phyloP scores from a whole-genome alignment of 805 yeast genomes.

The Wickerhamiella vanderwaltii region DNA sequence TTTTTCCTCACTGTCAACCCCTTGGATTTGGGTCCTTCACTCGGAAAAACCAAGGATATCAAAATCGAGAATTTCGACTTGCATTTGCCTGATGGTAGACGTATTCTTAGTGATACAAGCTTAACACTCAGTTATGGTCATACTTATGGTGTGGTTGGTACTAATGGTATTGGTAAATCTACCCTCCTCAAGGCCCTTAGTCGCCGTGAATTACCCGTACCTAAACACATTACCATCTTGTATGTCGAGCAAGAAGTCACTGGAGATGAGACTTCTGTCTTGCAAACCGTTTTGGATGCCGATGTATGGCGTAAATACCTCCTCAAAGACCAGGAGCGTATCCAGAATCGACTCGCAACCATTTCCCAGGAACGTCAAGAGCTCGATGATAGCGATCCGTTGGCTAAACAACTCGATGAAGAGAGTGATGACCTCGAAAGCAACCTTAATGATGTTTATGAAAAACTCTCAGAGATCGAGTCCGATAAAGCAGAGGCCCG shows the following conservation, averaged over 20 bases:
- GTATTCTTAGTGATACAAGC: constrained; percentile 80
- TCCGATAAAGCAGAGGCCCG: constrained; percentile 94
- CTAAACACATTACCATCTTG: constrained; percentile 87
- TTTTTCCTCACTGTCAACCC: constrained; percentile 95
- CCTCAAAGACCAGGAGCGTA: constrained; percentile 51
- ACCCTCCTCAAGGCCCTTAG: constrained; percentile 83
- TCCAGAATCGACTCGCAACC: constrained; percentile 58
- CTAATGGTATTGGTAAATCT: constrained; percentile 99
- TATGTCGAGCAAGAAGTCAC: constrained; percentile 96
- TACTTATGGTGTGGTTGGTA: constrained; percentile 95
- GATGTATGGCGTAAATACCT: constrained; percentile 97
- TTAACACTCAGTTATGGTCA: constrained; percentile 82
- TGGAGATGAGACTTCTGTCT: constrained; percentile 84
- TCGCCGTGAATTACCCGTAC: constrained; percentile 85
- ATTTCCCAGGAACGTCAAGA: constrained; percentile 57
- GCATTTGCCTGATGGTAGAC: constrained; percentile 89
- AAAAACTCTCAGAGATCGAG: constrained; percentile 83
- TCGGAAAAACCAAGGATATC: constrained; percentile 91
- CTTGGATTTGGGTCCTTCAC: constrained; percentile 52
- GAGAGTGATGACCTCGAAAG: constrained; percentile 79
- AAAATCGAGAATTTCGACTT: constrained; percentile 86
- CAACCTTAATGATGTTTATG: constrained; percentile 66
- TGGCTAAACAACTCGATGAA: constrained; percentile 66
- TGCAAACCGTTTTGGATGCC: constrained; percentile 95
- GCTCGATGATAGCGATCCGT: constrained; percentile 36